A percentile compares a stretch with the other conserved stretches of the same genome.
These are phyloP conservation scores for Serendipita sp. DNA, from an alignment of 768 basidiomycete genomes.

Conservation along the genomic window DNA sequence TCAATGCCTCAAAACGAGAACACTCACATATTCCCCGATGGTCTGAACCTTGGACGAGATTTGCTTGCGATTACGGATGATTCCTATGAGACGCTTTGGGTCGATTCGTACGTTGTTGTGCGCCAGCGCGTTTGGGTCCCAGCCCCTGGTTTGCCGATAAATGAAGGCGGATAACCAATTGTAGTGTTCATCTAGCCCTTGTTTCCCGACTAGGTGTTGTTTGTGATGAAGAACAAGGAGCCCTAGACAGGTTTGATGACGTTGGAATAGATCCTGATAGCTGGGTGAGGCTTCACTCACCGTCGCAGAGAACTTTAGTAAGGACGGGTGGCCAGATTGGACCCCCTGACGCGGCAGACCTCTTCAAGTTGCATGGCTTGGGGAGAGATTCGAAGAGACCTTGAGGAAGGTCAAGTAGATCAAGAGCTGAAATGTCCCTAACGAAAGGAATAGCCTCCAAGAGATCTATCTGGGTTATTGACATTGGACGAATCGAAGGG, in stretches of 20 bases:
- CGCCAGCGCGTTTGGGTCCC: neutral
- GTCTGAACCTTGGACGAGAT: slow-evolving; percentile 5
- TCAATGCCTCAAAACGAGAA: neutral
- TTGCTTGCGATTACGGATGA: slow-evolving; percentile 5
- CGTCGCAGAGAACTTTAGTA: slow-evolving; percentile 1
- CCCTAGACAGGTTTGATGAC: neutral
- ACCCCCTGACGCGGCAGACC: slow-evolving; percentile 1
- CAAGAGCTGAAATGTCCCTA: neutral
- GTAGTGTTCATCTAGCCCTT: slow-evolving; percentile 3
- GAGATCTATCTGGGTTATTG: neutral
- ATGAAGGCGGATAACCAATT: slow-evolving; percentile 3
- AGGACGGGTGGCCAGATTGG: slow-evolving; percentile 2
- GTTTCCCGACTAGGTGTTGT: neutral
- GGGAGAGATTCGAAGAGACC: neutral
- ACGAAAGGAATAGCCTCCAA: neutral
- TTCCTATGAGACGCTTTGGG: neutral
- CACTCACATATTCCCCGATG: slow-evolving; percentile 5
- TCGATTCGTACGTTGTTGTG: neutral
- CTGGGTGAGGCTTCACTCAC: neutral
- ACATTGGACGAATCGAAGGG: neutral
- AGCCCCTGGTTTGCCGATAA: neutral
- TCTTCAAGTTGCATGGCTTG: slow-evolving; percentile 1
- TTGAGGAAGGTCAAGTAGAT: neutral
- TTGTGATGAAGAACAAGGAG: slow-evolving; percentile 4
- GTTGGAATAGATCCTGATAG: neutral